Evolutionary conservation across 2,329 filamentous ascomycete species (phyloP), one percentile per base, ranked within the genome.

Genomic region (Cercospora sp.): DNA sequence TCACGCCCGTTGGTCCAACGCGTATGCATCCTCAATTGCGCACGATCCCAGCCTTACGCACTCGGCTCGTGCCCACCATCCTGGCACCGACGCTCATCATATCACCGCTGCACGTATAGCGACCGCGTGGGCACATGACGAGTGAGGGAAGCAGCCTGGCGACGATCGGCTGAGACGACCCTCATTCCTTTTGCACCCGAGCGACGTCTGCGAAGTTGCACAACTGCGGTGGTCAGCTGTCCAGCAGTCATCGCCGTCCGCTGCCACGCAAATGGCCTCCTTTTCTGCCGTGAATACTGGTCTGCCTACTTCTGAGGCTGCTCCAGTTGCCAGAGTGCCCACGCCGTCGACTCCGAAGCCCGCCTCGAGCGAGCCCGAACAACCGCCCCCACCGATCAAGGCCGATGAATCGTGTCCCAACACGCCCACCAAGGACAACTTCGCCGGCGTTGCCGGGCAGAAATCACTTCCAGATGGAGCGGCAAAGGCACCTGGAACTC

Each of bases 361-460:
- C n/a, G 85, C 84, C 7, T 88, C 87, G 26, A 86, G 83, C 67
- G 86, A 80, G 74, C 80, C 79, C 62, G 74, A 79, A 71, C 79
- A 82, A 66, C 76, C 81, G 55, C 77, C 73, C 69, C 61, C 77
- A 69, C 80, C 79, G 66, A 66, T 76, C 61, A 76, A 75, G 70
- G 66, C 73, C 71, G 81, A 81, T 66, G 81, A 82, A 64, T 77
- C 74, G 53, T 67, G 78, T 68, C 85, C 87, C 70, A 81, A 85
- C 68, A 91, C 90, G 2, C 90, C 90, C 0, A 91, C 90, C 28
- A 85, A 87, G 77, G 80, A 82, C 67, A 83, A 78, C 72, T 85
- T 86, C 75, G 79, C 77, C 30, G 83, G 82, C 30, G 72, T 85
- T 32, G 75, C 79, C 28, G 82, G 80, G 28, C 84, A 85, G 74